phyloP scores from a whole-genome alignment of 2,329 filamentous ascomycete species.

The Gliomastix tumulicola region DNA sequence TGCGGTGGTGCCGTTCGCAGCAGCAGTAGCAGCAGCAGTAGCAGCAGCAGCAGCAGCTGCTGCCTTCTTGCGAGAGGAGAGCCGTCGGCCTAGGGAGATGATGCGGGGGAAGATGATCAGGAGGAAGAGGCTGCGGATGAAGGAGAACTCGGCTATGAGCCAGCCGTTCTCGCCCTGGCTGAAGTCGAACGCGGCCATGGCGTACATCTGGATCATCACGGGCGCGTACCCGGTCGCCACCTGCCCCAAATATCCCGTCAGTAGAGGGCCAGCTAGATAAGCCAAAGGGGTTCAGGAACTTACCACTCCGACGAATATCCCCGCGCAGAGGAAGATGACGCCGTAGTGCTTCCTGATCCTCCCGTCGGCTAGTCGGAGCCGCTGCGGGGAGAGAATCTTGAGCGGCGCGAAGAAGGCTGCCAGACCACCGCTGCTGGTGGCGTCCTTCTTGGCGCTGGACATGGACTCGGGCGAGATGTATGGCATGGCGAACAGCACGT shows the following conservation, averaged over 20 bases:
- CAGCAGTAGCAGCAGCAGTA: too few relatives aligned
- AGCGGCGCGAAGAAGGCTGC: slow-evolving; percentile 56
- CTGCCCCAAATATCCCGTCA: slow-evolving; percentile 12
- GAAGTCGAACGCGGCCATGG: slow-evolving; percentile 47
- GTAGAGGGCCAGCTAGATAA: neutral
- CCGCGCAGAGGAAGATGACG: slow-evolving; percentile 54
- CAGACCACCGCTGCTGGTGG: slow-evolving; percentile 24
- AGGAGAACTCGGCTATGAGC: slow-evolving; percentile 48
- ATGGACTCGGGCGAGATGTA: slow-evolving; percentile 40
- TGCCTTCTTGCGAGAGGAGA: neutral
- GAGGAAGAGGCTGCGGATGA: slow-evolving; percentile 47
- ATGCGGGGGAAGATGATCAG: slow-evolving; percentile 47
- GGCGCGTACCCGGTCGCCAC: slow-evolving; percentile 64
- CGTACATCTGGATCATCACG: slow-evolving; percentile 52
- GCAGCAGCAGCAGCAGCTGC: neutral
- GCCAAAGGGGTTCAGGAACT: slow-evolving; percentile 11
- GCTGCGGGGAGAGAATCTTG: slow-evolving; percentile 52
- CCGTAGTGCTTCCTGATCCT: slow-evolving; percentile 49
- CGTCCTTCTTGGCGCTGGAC: slow-evolving; percentile 20
- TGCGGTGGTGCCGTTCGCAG: too few relatives aligned
- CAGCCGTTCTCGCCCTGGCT: slow-evolving; percentile 48
- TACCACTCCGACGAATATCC: slow-evolving; percentile 60
- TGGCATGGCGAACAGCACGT: slow-evolving; percentile 32
- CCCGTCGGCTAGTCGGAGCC: slow-evolving; percentile 43
- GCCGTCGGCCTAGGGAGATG: slow-evolving; percentile 34